phyloP scores from a whole-genome alignment of 257 asterid species.

The Solanum clarkiae region DNA sequence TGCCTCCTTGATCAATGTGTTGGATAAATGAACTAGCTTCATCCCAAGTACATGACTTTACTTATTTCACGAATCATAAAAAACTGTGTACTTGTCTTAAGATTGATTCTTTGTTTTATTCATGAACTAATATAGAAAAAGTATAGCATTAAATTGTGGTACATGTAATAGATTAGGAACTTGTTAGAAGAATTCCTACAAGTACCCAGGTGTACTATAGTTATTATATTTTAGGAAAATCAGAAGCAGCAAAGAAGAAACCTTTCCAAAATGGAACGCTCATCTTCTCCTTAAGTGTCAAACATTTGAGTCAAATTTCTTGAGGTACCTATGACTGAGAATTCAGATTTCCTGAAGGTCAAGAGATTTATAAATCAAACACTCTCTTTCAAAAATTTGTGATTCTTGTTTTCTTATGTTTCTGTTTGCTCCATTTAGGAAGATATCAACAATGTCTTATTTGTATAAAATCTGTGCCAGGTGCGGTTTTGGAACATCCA shows the following conservation, averaged over 20 bases:
- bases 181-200: background rate
- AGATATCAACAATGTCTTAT: background rate
- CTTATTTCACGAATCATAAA: background rate
- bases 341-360: background rate
- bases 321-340: background rate
- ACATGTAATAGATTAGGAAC: background rate
- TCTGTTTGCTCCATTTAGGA: background rate
- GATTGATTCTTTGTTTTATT: background rate
- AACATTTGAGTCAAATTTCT: background rate
- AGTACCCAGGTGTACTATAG: background rate
- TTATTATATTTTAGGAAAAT: background rate
- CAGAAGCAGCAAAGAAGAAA: background rate
- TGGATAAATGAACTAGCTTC: background rate
- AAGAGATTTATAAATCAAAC: background rate
- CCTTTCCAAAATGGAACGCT: background rate
- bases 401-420: background rate
- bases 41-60: background rate
- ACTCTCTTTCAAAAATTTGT: background rate
- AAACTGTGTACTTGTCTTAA: background rate
- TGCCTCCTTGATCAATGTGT: background rate
- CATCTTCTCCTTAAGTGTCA: background rate
- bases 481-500: conserved; percentile 73
- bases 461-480: conserved; percentile 15
- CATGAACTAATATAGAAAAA: background rate
- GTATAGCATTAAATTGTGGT: background rate